Conservation (phyloP, 2,329 filamentous ascomycete species). For the Scedosporium aurantiacum region DNA sequence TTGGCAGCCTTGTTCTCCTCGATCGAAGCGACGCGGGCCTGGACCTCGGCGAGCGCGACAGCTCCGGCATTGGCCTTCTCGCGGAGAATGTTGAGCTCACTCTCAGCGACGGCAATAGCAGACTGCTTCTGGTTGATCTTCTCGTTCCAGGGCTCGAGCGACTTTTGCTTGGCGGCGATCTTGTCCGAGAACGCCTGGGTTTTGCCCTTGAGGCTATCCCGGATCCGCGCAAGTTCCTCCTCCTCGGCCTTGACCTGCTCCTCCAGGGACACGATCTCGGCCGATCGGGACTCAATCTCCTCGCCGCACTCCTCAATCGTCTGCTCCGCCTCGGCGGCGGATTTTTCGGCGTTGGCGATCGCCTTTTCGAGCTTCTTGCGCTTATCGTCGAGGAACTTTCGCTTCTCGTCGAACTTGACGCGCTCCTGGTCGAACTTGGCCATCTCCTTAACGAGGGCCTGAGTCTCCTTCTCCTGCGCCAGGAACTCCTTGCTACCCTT, state of each 20-base stretch:
- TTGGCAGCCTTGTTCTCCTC: conserved; percentile 63
- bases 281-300: conserved; percentile 65
- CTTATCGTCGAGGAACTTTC: conserved; percentile 84
- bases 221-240: conserved; percentile 68
- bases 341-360: conserved; percentile 64
- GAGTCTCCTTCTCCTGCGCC: conserved; percentile 67
- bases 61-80: conserved; percentile 84
- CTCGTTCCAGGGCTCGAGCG: conserved; percentile 89
- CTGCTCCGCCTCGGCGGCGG: conserved; percentile 62
- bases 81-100: conserved; percentile 80
- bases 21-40: conserved; percentile 66
- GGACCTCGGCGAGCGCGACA: conserved; percentile 70
- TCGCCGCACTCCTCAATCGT: conserved; percentile 66
- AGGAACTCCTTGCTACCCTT: conserved; percentile 76
- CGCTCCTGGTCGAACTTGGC: conserved; percentile 90
- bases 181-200: conserved; percentile 90
- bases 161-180: conserved; percentile 85
- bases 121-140: conserved; percentile 97
- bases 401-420: conserved; percentile 96
- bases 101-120: conserved; percentile 85
- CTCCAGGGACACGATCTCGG: conserved; percentile 69
- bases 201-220: conserved; percentile 85
- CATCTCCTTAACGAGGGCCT: conserved; percentile 73
- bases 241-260: conserved; percentile 68
- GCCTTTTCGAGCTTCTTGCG: conserved; percentile 91